phyloP scores from a whole-genome alignment of 106 monocot species.

The Dendrobium chrysotoxum region DNA sequence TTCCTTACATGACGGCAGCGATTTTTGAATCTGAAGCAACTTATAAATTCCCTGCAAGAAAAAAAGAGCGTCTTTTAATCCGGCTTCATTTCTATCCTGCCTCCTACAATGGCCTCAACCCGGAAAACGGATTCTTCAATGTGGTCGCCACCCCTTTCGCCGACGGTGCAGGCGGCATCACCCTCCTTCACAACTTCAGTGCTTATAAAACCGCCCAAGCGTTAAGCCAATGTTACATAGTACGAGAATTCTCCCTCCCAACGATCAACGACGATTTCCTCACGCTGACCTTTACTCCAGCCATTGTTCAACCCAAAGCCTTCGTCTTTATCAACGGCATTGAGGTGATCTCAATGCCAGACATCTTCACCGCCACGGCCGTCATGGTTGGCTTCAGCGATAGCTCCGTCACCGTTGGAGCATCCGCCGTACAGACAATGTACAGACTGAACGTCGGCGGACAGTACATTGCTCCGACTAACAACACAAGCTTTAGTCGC shows the following conservation, averaged over 20 bases:
- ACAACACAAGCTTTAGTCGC: conserved; percentile 15
- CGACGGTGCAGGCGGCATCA: conserved; percentile 23
- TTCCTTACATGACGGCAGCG: conserved; percentile 81
- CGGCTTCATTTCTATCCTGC: conserved; percentile 89
- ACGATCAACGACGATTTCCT: conserved; percentile 25
- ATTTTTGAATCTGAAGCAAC: conserved; percentile 49
- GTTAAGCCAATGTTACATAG: conserved; percentile 44
- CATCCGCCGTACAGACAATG: conserved; percentile 50
- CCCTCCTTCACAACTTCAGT: conserved; percentile 79
- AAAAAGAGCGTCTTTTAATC: conserved; percentile 47
- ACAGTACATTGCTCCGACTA: conserved; percentile 19
- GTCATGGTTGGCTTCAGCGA: conserved; percentile 33
- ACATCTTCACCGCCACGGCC: conserved; percentile 31
- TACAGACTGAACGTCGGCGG: conserved; percentile 64
- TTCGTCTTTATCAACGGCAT: conserved; percentile 93
- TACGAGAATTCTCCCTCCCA: conserved; percentile 57
- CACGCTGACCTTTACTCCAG: conserved; percentile 66
- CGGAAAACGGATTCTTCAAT: conserved; percentile 47
- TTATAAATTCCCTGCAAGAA: conserved; percentile 48
- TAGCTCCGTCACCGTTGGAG: conserved; percentile 14
- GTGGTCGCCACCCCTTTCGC: conserved; percentile 26
- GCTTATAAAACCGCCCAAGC: conserved; percentile 64
- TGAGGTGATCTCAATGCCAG: conserved; percentile 76
- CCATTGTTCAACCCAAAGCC: conserved; percentile 20
- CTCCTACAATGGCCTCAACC: conserved; percentile 39